These are phyloP conservation scores for Parachlorella kessleri DNA, from an alignment of 139 green algal species.

Conservation along the genomic window DNA sequence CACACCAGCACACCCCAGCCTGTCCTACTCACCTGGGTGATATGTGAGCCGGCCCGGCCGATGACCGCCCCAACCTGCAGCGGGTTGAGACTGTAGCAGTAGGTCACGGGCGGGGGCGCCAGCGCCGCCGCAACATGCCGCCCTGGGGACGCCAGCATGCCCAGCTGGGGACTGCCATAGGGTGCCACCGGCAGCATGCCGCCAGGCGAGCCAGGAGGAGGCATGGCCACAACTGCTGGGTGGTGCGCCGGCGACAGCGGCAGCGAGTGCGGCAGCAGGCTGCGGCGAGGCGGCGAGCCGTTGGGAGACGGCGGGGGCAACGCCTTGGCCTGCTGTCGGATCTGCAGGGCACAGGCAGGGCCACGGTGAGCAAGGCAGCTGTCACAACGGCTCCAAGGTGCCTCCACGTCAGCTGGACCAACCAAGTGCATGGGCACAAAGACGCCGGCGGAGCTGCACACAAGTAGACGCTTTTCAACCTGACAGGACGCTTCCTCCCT, in stretches of 20 bases:
- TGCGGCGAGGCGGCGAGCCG: too few species aligned
- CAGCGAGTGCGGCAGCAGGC: not conserved
- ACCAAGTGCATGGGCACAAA: not conserved
- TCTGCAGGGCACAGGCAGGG: too few species aligned
- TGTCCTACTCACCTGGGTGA: constrained; percentile 41
- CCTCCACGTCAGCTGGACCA: too few species aligned
- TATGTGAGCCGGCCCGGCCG: constrained; percentile 41
- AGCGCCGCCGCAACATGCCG: not conserved
- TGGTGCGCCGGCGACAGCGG: not conserved
- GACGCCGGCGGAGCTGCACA: not conserved
- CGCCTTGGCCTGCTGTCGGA: not conserved
- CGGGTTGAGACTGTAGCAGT: not conserved
- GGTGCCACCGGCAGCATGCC: not conserved
- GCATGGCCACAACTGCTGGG: not conserved
- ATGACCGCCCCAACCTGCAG: constrained; percentile 43
- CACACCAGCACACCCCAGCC: too few species aligned
- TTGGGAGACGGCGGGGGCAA: too few species aligned
- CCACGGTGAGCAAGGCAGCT: too few species aligned
- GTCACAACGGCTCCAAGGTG: too few species aligned
- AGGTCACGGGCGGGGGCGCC: not conserved
- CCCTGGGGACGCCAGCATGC: not conserved
- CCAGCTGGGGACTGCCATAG: not conserved
- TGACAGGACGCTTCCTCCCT: not conserved
- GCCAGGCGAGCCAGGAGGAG: not conserved
- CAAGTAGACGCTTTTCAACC: not conserved